phyloP scores from a whole-genome alignment of 148 eudicot genomes.

The Limonium bicolor region DNA sequence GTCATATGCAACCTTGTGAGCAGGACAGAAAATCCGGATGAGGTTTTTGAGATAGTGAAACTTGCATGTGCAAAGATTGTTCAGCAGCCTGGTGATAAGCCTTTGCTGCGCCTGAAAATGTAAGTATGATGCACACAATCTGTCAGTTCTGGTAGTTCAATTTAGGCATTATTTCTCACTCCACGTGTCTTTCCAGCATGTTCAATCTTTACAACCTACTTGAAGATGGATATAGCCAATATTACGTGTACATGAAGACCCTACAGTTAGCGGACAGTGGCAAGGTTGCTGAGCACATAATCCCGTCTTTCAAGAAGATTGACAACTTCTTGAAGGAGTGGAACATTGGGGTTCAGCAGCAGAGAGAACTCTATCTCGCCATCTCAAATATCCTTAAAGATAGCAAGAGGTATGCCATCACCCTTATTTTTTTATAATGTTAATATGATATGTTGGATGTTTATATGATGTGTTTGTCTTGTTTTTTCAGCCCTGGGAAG shows the following conservation, averaged over 20 bases:
- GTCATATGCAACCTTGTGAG: constrained; percentile 69
- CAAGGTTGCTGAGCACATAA: constrained; percentile 60
- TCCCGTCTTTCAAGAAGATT: constrained; percentile 66
- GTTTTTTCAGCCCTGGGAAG: constrained; percentile 49
- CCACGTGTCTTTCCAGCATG: constrained; percentile 36
- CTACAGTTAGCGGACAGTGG: constrained; percentile 62
- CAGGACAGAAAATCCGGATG: constrained; percentile 53
- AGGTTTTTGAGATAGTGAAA: constrained; percentile 67
- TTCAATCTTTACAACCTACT: constrained; percentile 80
- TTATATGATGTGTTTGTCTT: background rate
- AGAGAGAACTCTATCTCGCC: constrained; percentile 53
- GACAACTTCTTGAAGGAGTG: constrained; percentile 84
- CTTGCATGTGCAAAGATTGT: constrained; percentile 51
- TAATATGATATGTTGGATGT: background rate
- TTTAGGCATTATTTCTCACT: background rate
- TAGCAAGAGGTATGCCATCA: constrained; percentile 41
- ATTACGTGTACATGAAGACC: constrained; percentile 80
- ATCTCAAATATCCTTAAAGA: constrained; percentile 69
- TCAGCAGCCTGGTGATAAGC: constrained; percentile 77
- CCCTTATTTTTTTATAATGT: background rate
- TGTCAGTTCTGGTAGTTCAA: background rate
- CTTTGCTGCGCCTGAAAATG: constrained; percentile 77
- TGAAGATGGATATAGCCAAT: constrained; percentile 61
- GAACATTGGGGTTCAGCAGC: constrained; percentile 67
- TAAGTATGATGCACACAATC: constrained; percentile 7